These are phyloP conservation scores for Neofusicoccum kwambonambiense DNA, from an alignment of 2,329 filamentous ascomycete species.

Conservation along the genomic window DNA sequence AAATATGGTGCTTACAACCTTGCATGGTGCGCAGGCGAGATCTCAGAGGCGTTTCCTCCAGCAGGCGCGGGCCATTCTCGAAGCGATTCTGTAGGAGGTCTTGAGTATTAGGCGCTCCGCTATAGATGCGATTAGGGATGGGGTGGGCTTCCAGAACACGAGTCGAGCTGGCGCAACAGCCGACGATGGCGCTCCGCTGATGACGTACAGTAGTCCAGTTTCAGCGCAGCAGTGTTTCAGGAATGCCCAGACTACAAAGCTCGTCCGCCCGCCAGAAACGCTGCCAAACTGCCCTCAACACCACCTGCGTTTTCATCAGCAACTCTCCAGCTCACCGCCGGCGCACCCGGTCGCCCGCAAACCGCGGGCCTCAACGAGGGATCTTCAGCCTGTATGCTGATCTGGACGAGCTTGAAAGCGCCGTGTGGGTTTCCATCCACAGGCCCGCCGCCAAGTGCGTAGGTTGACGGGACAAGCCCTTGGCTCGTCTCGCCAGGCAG, in stretches of 20 bases:
- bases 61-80: no score
- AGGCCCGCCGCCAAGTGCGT: constrained; percentile 10
- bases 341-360: no score
- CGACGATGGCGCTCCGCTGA: neutral
- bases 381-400: neutral
- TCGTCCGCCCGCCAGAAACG: neutral
- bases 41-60: neutral
- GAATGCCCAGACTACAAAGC: neutral
- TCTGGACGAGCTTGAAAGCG: neutral
- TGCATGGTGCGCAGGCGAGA: neutral
- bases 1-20: neutral
- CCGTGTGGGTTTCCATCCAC: neutral
- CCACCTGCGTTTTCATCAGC: neutral
- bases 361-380: no score
- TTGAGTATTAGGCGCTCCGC: neutral
- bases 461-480: constrained; percentile 3
- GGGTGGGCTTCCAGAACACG: neutral
- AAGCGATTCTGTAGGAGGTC: neutral
- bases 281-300: neutral
- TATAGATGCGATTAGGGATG: neutral
- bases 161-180: neutral
- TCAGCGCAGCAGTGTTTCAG: neutral
- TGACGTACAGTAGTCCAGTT: neutral
- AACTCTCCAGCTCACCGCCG: neutral
- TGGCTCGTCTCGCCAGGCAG: constrained; percentile 7